Base-by-base conservation (phyloP, 2,329 filamentous ascomycete genomes). In the Colletotrichum truncatum region DNA sequence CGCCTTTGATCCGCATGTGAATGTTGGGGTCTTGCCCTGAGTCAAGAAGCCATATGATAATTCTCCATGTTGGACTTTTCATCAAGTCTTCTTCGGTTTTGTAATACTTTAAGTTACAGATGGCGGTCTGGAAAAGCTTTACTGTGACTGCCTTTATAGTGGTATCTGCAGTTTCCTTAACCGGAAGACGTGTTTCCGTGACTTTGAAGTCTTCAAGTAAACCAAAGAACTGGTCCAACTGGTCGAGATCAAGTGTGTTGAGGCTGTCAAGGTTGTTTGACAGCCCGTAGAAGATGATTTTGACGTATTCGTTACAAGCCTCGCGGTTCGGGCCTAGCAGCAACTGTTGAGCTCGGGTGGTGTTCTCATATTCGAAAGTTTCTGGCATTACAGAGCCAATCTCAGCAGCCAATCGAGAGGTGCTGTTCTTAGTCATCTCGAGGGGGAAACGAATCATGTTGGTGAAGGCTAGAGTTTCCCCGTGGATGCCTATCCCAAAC, bases 301-400 rank as follows among this genome's bases (percentile, higher is more conserved):
- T 58, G 6, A 36, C 4, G 5, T 36, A n/a, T 25, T 52, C 43
- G 2, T 1, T 4, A 0, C 23, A 12, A 3, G 11, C 6, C 4
- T 28, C 16, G 4, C 14, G 18, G 6, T 2, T 28, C 8, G 34
- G 23, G 1, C 43, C 53, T 36, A 12, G 14, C 10, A 58, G 14
- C 2, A 52, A 9, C n/a, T 26, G 9, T 14, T 28, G 26, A 7
- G 52, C 45, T 3, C 43, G 34, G n/a, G n/a, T 18, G 5, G 9
- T 5, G 7, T 51, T 51, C 28, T 58, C 53, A 11, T 23, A 21
- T 8, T 58, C 26, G 10, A 32, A 11, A 11, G 43, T 14, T 12
- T 64, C 52, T 5, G 53, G 60, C 26, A 64, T 64, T 1, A 52
- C 8, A 3, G 43, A 43, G 16, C 25, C 45, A 6, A 64, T 28